Base-by-base conservation (phyloP, 2,329 filamentous ascomycete species). In the Neurospora sp. region DNA sequence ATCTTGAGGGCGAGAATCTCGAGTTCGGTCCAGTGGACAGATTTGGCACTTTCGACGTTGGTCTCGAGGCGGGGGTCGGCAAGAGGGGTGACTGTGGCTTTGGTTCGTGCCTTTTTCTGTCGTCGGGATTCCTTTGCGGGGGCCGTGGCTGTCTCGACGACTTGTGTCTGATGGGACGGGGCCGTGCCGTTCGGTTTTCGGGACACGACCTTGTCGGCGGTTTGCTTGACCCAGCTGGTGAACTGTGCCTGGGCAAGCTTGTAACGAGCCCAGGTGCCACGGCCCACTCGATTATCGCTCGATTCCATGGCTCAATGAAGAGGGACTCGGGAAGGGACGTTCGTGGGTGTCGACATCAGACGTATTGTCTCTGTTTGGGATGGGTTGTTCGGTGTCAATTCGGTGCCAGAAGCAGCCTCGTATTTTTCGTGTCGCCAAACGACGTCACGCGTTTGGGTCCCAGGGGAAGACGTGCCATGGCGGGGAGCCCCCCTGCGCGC, bases 1-100 rank as follows among this genome's bases (percentile, higher is more conserved):
- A 78, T 70, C 3, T 66, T 70, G 15, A 72, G 71, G 23, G 76
- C 73, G 40, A 77, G 71, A 2, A 52, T 46, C 66, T 76, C 74
- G 33, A 76, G 72, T 62, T 74, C 68, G n/a, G 40, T 70, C 72
- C 68, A 73, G 46, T 74, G 71, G 10, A 75, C 69, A 15, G 66
- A 71, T 42, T 69, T 70, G 58, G 67, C 67, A 28, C n/a, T 62
- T 23, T 70, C 69, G 1, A 42, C 17, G 39, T n/a, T 62, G 36
- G 66, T n/a, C 46, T 66, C 38, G 36, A 71, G 46, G 2, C 39
- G 46, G 4, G 58, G 17, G n/a, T 28, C 36, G 13, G 38, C 15
- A 15, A 62, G 52, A 2, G 52, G 52, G 15, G 7, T 28, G 19
- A 38, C 68, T 38, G 38, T 39, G 8, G 58, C 42, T 38, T 70